Conservation (phyloP, 495 filamentous ascomycete genomes). For the Penicillium diatomitis region DNA sequence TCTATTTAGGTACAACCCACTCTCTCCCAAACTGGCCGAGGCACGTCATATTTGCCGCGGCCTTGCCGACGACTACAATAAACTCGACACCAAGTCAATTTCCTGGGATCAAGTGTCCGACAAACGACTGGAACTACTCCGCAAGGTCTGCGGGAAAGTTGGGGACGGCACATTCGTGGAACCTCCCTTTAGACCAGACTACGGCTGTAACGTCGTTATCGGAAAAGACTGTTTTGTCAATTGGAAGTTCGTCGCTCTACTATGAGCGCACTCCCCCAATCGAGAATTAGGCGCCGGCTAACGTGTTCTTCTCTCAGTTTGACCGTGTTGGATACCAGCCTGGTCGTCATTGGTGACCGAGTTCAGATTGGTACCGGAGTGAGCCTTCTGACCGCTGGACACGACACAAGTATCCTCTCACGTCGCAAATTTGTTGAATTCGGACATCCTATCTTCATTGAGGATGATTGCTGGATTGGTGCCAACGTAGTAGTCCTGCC, state of each 20-base stretch:
- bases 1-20: slow-evolving; percentile 28
- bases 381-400: slow-evolving; percentile 54
- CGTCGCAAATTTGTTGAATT: slow-evolving; percentile 64
- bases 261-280: not conserved
- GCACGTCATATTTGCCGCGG: slow-evolving; percentile 34
- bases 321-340: slow-evolving; percentile 64
- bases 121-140: slow-evolving; percentile 25
- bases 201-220: slow-evolving; percentile 43
- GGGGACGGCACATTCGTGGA: slow-evolving; percentile 38
- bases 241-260: slow-evolving; percentile 28
- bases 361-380: slow-evolving; percentile 71
- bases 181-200: slow-evolving; percentile 41
- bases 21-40: slow-evolving; percentile 23
- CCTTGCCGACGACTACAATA: slow-evolving; percentile 36
- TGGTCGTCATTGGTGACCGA: slow-evolving; percentile 63
- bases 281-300: no score
- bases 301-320: slow-evolving; percentile 14
- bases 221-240: slow-evolving; percentile 41
- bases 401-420: slow-evolving; percentile 61
- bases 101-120: slow-evolving; percentile 23
- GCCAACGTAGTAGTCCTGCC: slow-evolving; percentile 61
- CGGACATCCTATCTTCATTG: slow-evolving; percentile 63
- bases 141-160: slow-evolving; percentile 30
- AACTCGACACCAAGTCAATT: slow-evolving; percentile 28
- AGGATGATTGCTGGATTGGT: slow-evolving; percentile 81